Percentiles rank a stretch among this genome's conserved stretches.
Evolutionary conservation across 2,329 filamentous ascomycete genomes (phyloP).

Genomic region (Arthrobotrys iridis): DNA sequence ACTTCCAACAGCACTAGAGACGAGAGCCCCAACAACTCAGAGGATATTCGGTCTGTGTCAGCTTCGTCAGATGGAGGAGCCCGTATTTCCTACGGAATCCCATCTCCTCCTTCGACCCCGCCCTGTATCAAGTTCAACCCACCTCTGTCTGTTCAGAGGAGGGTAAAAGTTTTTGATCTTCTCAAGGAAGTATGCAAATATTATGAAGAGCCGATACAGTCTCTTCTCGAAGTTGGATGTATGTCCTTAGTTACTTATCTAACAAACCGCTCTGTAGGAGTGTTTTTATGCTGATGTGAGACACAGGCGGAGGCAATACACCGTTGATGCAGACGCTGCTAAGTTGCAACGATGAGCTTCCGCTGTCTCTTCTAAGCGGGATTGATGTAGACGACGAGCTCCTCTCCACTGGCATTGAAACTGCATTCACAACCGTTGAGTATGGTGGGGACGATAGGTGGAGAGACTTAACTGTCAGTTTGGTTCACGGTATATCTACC

Average conservation of each 20-base stretch:
- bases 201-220: conserved; percentile 52
- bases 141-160: conserved; percentile 56
- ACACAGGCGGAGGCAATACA: conserved; percentile 52
- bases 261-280: background rate
- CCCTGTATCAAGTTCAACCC: conserved; percentile 56
- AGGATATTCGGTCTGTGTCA: background rate
- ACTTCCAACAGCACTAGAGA: background rate
- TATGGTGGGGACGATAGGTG: conserved; percentile 53
- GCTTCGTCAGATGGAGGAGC: background rate
- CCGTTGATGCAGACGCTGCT: conserved; percentile 56
- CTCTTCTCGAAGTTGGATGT: conserved; percentile 58
- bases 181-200: conserved; percentile 34
- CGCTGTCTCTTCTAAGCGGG: conserved; percentile 55
- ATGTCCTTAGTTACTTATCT: background rate
- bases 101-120: conserved; percentile 29
- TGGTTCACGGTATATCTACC: conserved; percentile 55
- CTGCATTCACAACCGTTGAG: conserved; percentile 51
- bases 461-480: conserved; percentile 56
- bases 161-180: conserved; percentile 51
- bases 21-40: background rate
- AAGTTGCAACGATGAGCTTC: conserved; percentile 56
- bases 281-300: background rate
- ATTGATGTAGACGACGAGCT: conserved; percentile 57
- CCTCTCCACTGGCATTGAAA: conserved; percentile 35
- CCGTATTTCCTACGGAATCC: conserved; percentile 14